Base-by-base conservation (phyloP, 257 asterid species). In the Nicotiana tomentosiformis region DNA sequence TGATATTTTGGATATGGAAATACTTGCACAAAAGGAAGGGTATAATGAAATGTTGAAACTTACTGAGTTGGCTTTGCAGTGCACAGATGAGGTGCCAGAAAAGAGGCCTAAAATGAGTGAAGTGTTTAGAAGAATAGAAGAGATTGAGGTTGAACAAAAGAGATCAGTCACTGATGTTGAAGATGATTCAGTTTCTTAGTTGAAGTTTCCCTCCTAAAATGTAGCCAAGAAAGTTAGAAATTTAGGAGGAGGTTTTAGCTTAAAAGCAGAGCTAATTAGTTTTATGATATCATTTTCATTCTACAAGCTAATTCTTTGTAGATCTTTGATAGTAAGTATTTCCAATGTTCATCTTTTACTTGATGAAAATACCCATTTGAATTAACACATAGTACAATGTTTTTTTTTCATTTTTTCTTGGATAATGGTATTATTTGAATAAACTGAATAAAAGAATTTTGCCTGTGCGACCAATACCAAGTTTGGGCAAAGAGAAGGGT, bases 31-130 rank as follows among this genome's bases (percentile, higher is more conserved):
- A 62, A 89, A 83, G 79, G 92, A 91, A 53, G 91, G 92, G 10
- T 87, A 91, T 51, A 90, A 88, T 66, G 91, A 91, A 66, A 93
- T 92, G 97, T 66, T 92, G 90, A 93, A 74, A 64, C 92, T 92
- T 17, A 89, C 93, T 2, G 88, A 93, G 81, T 81, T 93, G 67
- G 97, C 91, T 15, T 78, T 93, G 1, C 90, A 93, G 17, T 93
- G 98, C 78, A 89, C 94, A 5, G 91, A 90, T 51, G 83, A 53
- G 6, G 67, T 32, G 55, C 93, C 93, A 1, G 89, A 90, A 35
- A 86, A 84, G 10, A 85, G 98, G 35, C 98, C 97, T 1, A 32
- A 23, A 0, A 92, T 93, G 87, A 68, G 81, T 60, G 87, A 90
- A 72, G 84, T 92, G n/a, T 64, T 90, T 77, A 33, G 80, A 66